Evolutionary conservation across 2,329 filamentous ascomycete species (phyloP).

Genomic region (Pezicula carpinea): DNA sequence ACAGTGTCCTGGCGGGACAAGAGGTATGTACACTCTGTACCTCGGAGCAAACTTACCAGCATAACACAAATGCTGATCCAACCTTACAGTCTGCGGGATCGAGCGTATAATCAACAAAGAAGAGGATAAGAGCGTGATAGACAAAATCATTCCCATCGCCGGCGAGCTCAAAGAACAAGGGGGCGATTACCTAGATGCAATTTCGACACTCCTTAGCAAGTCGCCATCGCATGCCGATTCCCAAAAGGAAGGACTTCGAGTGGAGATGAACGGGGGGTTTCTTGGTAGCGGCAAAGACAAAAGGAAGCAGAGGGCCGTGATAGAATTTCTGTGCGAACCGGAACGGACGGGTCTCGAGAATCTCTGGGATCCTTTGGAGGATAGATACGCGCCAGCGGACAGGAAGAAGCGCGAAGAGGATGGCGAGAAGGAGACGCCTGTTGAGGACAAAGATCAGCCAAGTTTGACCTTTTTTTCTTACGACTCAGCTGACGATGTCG

Average conservation of each 20-base stretch:
- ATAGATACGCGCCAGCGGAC: constrained; percentile 42
- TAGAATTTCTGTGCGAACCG: constrained; percentile 80
- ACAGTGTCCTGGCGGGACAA: constrained; percentile 64
- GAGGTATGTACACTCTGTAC: constrained; percentile 44
- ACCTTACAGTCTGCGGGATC: constrained; percentile 66
- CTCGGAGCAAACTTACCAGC: background rate
- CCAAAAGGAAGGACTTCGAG: constrained; percentile 64
- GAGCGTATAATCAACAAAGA: constrained; percentile 48
- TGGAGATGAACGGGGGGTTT: constrained; percentile 61
- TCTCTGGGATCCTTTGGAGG: constrained; percentile 49
- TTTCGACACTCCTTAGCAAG: constrained; percentile 60
- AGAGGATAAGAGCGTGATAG: constrained; percentile 43
- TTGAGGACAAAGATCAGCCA: constrained; percentile 34
- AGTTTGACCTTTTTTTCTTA: constrained; percentile 78
- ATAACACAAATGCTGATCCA: constrained; percentile 9
- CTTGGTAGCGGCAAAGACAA: constrained; percentile 45
- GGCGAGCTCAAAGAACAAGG: constrained; percentile 60
- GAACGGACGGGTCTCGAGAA: constrained; percentile 70
- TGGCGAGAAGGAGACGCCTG: constrained; percentile 27
- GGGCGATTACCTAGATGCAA: constrained; percentile 58
- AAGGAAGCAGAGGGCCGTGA: constrained; percentile 63
- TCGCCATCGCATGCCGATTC: constrained; percentile 60
- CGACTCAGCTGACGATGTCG: constrained; percentile 48
- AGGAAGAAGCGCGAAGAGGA: constrained; percentile 28
- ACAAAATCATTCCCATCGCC: constrained; percentile 66